Base-by-base conservation (phyloP, 345 rosid genomes). In the Cardamine chenopodiifolia region DNA sequence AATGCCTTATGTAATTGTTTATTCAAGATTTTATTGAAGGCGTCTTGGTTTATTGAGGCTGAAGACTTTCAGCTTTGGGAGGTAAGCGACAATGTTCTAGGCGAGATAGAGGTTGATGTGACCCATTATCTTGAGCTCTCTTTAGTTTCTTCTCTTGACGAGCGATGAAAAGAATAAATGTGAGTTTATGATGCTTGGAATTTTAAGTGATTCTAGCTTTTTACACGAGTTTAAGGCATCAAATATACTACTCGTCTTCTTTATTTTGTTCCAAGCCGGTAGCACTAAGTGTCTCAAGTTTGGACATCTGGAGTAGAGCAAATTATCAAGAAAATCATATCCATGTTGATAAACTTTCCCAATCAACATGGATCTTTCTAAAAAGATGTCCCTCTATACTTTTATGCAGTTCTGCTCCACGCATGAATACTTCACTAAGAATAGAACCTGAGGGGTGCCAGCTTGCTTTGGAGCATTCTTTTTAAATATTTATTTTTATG, bases 201-300 rank as follows among this genome's bases (percentile, higher is more conserved):
- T 88, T 50, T 93, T 92, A 35, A 92, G 65, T 59, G 90, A 90
- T 68, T 87, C 93, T n/a, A 92, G 89, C 59, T 84, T 80, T 20
- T 31, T 80, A 84, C 90, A 92, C 29, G 44, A 49, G 2, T 52
- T 76, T 68, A 89, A 78, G 17, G 88, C 89, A 37, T 68, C 76
- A 83, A 82, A 79, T 48, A 89, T 79, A 50, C 17, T 40, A 13
- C 80, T 86, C 1, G 75, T 72, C 66, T 60, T 74, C 42, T 75
- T 83, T 76, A 88, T 80, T 75, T 85, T 81, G 75, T 87, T 86
- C 92, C 89, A 88, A 17, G 90, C 89, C 5, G 91, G 96, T 76
- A 90, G 26, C 58, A 90, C 92, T 40, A 92, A 82, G 52, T 85
- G 85, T 56, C 71, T 85, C 58, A 89, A 83, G 2, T 34, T 71